A percentile compares a stretch with the other conserved stretches of the same genome.
phyloP scores from a whole-genome alignment of 805 yeast species.

The Lipomyces lipofer region DNA sequence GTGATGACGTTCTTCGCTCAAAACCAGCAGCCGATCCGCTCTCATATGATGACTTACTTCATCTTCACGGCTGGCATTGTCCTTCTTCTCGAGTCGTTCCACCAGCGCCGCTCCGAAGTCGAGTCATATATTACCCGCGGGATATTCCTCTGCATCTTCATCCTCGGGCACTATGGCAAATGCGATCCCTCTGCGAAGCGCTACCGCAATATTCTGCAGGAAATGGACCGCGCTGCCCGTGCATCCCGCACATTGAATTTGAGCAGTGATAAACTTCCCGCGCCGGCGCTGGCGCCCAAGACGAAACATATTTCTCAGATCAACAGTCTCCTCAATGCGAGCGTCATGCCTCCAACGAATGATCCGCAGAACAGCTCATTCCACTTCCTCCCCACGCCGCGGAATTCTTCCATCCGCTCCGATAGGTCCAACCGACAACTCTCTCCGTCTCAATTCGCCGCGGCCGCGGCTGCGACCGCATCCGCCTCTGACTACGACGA shows the following conservation, averaged over 20 bases:
- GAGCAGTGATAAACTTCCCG: background rate
- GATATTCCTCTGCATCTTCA: slow-evolving; percentile 28
- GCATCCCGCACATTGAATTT: slow-evolving; percentile 27
- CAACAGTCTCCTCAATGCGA: slow-evolving; percentile 22
- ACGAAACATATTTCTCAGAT: slow-evolving; percentile 24
- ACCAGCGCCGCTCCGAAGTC: slow-evolving; percentile 30
- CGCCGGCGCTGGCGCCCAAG: slow-evolving; percentile 11
- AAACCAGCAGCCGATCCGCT: slow-evolving; percentile 30
- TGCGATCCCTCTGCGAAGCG: slow-evolving; percentile 32
- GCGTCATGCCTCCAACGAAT: slow-evolving; percentile 2
- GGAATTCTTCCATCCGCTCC: slow-evolving; percentile 19
- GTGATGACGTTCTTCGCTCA: slow-evolving; percentile 32
- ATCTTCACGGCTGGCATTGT: slow-evolving; percentile 31
- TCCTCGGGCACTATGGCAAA: slow-evolving; percentile 29
- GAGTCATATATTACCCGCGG: slow-evolving; percentile 31
- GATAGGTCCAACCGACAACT: slow-evolving; percentile 13
- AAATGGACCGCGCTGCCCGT: slow-evolving; percentile 32
- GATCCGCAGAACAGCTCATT: slow-evolving; percentile 8
- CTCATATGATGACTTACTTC: slow-evolving; percentile 30
- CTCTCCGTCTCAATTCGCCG: slow-evolving; percentile 1
- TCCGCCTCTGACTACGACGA: slow-evolving; percentile 27
- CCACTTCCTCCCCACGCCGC: slow-evolving; percentile 26
- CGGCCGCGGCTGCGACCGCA: slow-evolving; percentile 22
- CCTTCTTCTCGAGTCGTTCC: slow-evolving; percentile 26
- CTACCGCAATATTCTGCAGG: slow-evolving; percentile 28